phyloP scores from a whole-genome alignment of 345 rosid genomes.

The Gossypium turneri region DNA sequence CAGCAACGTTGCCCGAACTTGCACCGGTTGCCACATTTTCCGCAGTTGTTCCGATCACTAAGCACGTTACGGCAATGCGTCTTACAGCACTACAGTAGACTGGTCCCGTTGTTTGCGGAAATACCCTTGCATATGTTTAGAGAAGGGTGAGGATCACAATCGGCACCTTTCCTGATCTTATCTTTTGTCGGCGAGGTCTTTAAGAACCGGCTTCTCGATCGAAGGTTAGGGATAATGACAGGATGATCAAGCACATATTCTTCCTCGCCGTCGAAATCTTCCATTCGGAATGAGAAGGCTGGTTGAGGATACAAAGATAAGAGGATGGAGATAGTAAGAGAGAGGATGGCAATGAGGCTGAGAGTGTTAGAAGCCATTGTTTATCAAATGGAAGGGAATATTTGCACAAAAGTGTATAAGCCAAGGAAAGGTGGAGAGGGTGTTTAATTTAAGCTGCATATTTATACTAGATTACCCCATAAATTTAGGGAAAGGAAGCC shows the following conservation, averaged over 20 bases:
- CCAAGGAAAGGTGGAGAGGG: background rate
- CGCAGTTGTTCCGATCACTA: conserved; percentile 59
- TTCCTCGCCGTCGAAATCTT: conserved; percentile 17
- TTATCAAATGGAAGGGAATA: background rate
- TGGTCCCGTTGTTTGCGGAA: conserved; percentile 52
- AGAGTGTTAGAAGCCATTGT: conserved; percentile 18
- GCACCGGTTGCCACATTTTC: conserved; percentile 52
- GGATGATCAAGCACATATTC: conserved; percentile 42
- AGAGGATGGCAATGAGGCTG: conserved; percentile 1
- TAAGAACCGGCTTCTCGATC: conserved; percentile 36
- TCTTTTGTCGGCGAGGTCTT: conserved; percentile 18
- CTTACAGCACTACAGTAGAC: conserved; percentile 64
- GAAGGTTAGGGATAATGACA: background rate
- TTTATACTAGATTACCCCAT: background rate
- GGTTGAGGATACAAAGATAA: conserved; percentile 7
- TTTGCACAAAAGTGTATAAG: conserved; percentile 9
- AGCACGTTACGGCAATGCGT: conserved; percentile 55
- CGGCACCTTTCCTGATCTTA: conserved; percentile 35
- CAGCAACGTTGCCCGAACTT: conserved; percentile 27
- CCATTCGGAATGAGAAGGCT: background rate
- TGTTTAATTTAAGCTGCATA: background rate
- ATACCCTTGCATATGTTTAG: conserved; percentile 53
- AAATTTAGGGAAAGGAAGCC: background rate
- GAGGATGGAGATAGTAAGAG: conserved; percentile 1
- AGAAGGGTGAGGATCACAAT: conserved; percentile 23